Conservation (phyloP, 805 yeast species). For the Candida maesae region DNA sequence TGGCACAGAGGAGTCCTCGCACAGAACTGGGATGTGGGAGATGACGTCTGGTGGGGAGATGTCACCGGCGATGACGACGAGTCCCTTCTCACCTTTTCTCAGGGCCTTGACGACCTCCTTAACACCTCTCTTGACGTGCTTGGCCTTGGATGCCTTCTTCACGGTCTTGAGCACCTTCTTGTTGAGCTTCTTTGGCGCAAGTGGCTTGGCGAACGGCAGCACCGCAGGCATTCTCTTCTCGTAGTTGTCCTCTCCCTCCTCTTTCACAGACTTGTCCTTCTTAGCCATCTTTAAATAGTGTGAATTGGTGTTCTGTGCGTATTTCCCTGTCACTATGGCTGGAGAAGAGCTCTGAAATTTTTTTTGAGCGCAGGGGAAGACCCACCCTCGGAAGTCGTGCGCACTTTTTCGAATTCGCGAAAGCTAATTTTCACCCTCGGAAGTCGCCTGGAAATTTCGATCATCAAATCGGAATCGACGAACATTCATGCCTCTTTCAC, state of each 20-base stretch:
- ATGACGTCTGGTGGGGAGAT: slow-evolving; percentile 97
- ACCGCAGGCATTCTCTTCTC: slow-evolving; percentile 88
- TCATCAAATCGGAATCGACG: not conserved
- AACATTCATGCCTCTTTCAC: not conserved
- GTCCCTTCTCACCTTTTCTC: slow-evolving; percentile 97
- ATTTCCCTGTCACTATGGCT: not conserved
- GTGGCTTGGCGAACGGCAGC: slow-evolving; percentile 88
- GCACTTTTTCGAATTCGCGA: no score
- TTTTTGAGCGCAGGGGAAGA: slow-evolving; percentile 9
- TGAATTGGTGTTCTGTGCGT: not conserved
- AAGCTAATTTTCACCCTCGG: slow-evolving; percentile 11
- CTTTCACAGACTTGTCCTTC: slow-evolving; percentile 39
- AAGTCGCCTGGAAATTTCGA: slow-evolving; percentile 7
- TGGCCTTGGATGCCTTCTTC: slow-evolving; percentile 96
- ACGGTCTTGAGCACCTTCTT: slow-evolving; percentile 94
- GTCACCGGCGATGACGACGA: slow-evolving; percentile 96
- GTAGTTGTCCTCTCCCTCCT: slow-evolving; percentile 67
- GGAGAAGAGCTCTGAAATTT: slow-evolving; percentile 5
- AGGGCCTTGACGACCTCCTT: slow-evolving; percentile 98
- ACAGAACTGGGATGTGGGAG: slow-evolving; percentile 94
- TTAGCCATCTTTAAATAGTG: slow-evolving; percentile 34
- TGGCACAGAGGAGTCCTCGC: slow-evolving; percentile 93
- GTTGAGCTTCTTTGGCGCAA: slow-evolving; percentile 93
- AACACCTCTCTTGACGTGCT: slow-evolving; percentile 97
- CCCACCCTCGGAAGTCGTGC: slow-evolving; percentile 11